A percentile compares a stretch with the other conserved stretches of the same genome.
Evolutionary conservation across 2,329 filamentous ascomycete species (phyloP).

Genomic region (Xenosphaeropsis pyriputrescens): DNA sequence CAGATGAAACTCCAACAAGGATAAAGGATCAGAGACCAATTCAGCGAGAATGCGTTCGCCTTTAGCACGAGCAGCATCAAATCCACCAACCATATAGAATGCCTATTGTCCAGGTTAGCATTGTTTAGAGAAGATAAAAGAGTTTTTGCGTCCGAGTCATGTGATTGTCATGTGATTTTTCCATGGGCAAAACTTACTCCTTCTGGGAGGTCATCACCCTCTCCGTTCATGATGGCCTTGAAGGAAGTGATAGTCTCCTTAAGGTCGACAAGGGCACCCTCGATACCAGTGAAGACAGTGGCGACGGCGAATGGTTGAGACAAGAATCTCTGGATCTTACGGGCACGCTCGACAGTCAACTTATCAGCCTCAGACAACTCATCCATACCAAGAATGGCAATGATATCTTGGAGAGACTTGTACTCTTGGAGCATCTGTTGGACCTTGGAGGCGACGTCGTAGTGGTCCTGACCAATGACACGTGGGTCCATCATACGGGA

Average conservation of each 20-base stretch:
- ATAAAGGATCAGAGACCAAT: too few relatives aligned
- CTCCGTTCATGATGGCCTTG: conserved; percentile 77
- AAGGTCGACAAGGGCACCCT: conserved; percentile 92
- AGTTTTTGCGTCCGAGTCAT: too few relatives aligned
- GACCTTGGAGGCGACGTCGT: conserved; percentile 83
- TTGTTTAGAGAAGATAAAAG: too few relatives aligned
- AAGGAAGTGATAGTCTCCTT: conserved; percentile 97
- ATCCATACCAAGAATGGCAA: conserved; percentile 99
- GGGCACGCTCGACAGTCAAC: conserved; percentile 99
- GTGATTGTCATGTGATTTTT: too few relatives aligned
- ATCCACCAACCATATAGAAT: conserved; percentile 60
- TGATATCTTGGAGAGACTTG: conserved; percentile 99
- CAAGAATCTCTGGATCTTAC: conserved; percentile 99
- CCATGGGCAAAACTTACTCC: too few relatives aligned
- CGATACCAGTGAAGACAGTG: conserved; percentile 79
- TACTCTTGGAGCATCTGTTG: conserved; percentile 99
- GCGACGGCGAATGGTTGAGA: conserved; percentile 93
- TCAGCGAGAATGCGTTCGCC: conserved; percentile 99
- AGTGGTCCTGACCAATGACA: conserved; percentile 97
- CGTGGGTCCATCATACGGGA: conserved; percentile 99
- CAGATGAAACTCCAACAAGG: too few relatives aligned
- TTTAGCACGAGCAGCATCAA: conserved; percentile 85
- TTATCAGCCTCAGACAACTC: conserved; percentile 98
- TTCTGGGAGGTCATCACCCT: conserved; percentile 92
- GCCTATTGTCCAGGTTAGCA: too few relatives aligned